Evolutionary conservation across 2,329 filamentous ascomycete genomes (phyloP).

Genomic region (Pseudodiploospora longispora): DNA sequence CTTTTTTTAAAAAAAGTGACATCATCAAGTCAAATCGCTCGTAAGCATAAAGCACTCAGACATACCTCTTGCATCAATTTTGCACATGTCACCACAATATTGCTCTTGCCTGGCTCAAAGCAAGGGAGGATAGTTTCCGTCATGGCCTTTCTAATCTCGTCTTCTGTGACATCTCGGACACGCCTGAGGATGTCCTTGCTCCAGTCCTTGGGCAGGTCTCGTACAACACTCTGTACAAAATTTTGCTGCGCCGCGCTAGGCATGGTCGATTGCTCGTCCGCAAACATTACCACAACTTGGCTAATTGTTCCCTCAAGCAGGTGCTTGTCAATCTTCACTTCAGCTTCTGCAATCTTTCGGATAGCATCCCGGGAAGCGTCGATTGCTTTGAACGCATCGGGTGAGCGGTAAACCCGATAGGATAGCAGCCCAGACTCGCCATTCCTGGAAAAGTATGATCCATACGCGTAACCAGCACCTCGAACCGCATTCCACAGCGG

Average conservation of each 20-base stretch:
- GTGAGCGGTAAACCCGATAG: conserved; percentile 83
- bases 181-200: conserved; percentile 67
- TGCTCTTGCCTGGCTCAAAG: conserved; percentile 72
- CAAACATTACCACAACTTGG: conserved; percentile 77
- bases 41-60: conserved; percentile 11
- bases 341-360: conserved; percentile 63
- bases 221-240: conserved; percentile 74
- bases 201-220: conserved; percentile 68
- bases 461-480: conserved; percentile 89
- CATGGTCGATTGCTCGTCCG: conserved; percentile 84
- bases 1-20: neutral
- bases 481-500: conserved; percentile 91
- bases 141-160: conserved; percentile 70
- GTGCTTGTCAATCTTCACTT: conserved; percentile 64
- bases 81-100: conserved; percentile 83
- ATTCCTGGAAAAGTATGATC: conserved; percentile 69
- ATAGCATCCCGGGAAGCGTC: conserved; percentile 68
- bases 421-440: conserved; percentile 72
- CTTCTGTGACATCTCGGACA: conserved; percentile 65
- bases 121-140: conserved; percentile 67
- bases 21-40: neutral
- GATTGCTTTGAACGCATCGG: conserved; percentile 82
- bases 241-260: conserved; percentile 72
- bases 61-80: conserved; percentile 76
- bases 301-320: conserved; percentile 87